Conservation (phyloP, 352 stramenopile genomes). For the Phytophthora uliginosa region DNA sequence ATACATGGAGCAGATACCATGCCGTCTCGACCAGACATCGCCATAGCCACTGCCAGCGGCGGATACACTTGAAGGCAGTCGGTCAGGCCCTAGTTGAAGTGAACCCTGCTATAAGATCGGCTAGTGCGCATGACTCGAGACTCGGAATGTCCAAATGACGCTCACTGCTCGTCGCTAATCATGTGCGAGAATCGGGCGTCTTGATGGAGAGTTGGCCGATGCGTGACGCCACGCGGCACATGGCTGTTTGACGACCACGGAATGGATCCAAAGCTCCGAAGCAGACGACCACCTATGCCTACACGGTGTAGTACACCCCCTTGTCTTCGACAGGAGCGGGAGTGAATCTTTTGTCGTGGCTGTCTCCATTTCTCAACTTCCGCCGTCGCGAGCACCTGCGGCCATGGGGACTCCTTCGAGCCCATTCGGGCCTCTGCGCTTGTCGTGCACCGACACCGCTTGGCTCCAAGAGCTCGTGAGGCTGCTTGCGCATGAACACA, state of each 20-base stretch:
- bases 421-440: slow-evolving; percentile 32
- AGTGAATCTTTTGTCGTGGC: slow-evolving; percentile 9
- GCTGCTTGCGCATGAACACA: slow-evolving; percentile 30
- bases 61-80: slow-evolving; percentile 2
- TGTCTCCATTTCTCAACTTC: slow-evolving; percentile 30
- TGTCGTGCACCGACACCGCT: slow-evolving; percentile 28
- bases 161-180: slow-evolving; percentile 1
- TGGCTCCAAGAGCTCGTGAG: slow-evolving; percentile 34
- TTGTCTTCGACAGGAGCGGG: background rate
- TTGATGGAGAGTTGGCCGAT: slow-evolving; percentile 17
- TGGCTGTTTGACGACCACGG: slow-evolving; percentile 14
- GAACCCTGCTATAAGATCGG: slow-evolving; percentile 7
- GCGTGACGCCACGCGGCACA: slow-evolving; percentile 7
- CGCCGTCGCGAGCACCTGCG: background rate
- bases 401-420: slow-evolving; percentile 13
- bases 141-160: background rate
- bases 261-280: slow-evolving; percentile 13
- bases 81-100: slow-evolving; percentile 12
- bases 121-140: too few relatives aligned
- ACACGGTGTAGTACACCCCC: too few relatives aligned
- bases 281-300: slow-evolving; percentile 25
- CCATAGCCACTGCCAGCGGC: background rate
- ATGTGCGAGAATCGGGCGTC: slow-evolving; percentile 18
- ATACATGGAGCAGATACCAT: slow-evolving; percentile 11
- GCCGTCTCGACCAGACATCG: background rate